Percentiles rank a stretch among this genome's conserved stretches.
These are phyloP conservation scores for Hericium erinaceus DNA, from an alignment of 768 basidiomycete genomes.

Conservation along the genomic window DNA sequence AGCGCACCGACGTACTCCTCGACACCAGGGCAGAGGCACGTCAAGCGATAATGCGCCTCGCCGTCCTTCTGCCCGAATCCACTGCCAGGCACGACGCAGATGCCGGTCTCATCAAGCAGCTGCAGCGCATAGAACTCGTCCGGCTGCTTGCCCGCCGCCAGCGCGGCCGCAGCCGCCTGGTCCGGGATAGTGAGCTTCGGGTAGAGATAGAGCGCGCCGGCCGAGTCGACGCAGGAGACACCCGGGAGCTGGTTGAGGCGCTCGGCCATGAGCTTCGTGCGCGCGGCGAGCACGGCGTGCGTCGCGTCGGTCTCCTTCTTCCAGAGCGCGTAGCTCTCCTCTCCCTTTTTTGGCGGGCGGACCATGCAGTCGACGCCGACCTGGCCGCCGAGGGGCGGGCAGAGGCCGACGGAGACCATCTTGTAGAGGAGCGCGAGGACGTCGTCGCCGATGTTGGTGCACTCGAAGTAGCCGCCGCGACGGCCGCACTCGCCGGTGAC, in stretches of 20 bases:
- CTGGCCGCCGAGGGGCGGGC: conserved; percentile 86
- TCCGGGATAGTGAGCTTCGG: conserved; percentile 70
- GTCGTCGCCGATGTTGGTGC: conserved; percentile 69
- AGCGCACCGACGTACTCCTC: conserved; percentile 86
- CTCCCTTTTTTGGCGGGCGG: conserved; percentile 74
- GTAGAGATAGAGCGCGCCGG: conserved; percentile 92
- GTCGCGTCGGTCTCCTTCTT: conserved; percentile 76
- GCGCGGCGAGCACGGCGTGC: conserved; percentile 61
- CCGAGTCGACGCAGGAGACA: conserved; percentile 82
- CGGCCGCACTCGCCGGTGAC: conserved; percentile 94
- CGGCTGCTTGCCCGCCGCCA: conserved; percentile 62
- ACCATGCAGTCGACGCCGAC: conserved; percentile 92
- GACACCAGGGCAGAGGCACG: conserved; percentile 89
- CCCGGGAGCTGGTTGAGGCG: conserved; percentile 79
- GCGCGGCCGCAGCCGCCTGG: conserved; percentile 66
- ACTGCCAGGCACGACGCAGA: conserved; percentile 88
- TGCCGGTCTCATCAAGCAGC: conserved; percentile 82
- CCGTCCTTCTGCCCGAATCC: conserved; percentile 93
- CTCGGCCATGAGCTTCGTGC: conserved; percentile 63
- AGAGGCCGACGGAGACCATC: conserved; percentile 86
- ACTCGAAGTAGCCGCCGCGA: conserved; percentile 96
- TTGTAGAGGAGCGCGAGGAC: conserved; percentile 88
- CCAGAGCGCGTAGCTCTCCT: conserved; percentile 72
- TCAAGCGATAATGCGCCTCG: conserved; percentile 86
- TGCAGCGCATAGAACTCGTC: conserved; percentile 85